These are phyloP conservation scores for Fistulina hepatica DNA, from an alignment of 1,284 basidiomycete genomes.

Conservation along the genomic window DNA sequence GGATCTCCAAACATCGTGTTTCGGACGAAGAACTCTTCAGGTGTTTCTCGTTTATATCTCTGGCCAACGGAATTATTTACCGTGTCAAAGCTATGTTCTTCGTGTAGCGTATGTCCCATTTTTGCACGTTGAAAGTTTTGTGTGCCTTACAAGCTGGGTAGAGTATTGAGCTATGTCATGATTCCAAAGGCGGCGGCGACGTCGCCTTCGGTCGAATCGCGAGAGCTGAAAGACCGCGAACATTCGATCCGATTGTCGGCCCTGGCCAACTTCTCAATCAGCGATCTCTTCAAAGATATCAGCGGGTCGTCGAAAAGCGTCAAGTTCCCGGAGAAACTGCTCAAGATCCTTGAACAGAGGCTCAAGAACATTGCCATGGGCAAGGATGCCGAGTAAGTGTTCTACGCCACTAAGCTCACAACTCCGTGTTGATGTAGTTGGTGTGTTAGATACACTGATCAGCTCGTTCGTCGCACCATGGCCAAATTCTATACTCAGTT, in stretches of 20 bases:
- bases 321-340: slow-evolving; percentile 85
- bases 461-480: slow-evolving; percentile 78
- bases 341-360: slow-evolving; percentile 80
- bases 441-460: slow-evolving; percentile 66
- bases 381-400: slow-evolving; percentile 69
- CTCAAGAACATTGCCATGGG: slow-evolving; percentile 88
- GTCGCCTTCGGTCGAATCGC: slow-evolving; percentile 13
- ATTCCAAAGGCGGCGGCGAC: slow-evolving; percentile 42
- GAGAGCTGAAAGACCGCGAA: slow-evolving; percentile 27
- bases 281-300: slow-evolving; percentile 73
- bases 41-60: slow-evolving; percentile 32
- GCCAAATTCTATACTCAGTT: slow-evolving; percentile 87
- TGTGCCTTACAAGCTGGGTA: slow-evolving; percentile 21
- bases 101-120: slow-evolving; percentile 53
- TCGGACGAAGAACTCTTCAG: slow-evolving; percentile 75
- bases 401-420: slow-evolving; percentile 1
- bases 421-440: slow-evolving; percentile 2
- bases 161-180: slow-evolving; percentile 59
- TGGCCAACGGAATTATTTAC: slow-evolving; percentile 7
- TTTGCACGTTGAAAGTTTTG: slow-evolving; percentile 10
- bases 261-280: slow-evolving; percentile 68
- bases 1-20: slow-evolving; percentile 62
- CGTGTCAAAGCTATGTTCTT: slow-evolving; percentile 49
- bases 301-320: slow-evolving; percentile 71
- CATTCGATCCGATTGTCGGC: slow-evolving; percentile 60